Conservation (phyloP, 805 yeast genomes). For the Candida ortonii region DNA sequence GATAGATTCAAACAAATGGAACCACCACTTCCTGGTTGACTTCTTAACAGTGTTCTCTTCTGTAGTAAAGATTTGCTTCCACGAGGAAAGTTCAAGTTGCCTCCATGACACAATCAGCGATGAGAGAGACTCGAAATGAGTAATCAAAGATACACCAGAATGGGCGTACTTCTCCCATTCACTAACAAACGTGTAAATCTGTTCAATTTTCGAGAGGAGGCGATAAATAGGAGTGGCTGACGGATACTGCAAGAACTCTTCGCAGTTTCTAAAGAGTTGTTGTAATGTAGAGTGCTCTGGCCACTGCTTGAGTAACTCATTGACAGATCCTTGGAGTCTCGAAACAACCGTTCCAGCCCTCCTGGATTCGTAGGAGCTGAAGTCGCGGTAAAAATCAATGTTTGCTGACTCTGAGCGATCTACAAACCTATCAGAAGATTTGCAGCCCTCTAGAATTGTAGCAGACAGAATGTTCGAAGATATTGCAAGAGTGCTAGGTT, state of each 20-base stretch:
- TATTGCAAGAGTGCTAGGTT: too few relatives aligned
- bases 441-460: not conserved
- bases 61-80: constrained; percentile 71
- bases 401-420: not conserved
- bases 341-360: constrained; percentile 51
- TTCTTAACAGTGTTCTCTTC: constrained; percentile 53
- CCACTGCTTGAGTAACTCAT: constrained; percentile 62
- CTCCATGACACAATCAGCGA: constrained; percentile 86
- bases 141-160: constrained; percentile 61
- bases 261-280: constrained; percentile 58
- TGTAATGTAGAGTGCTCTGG: constrained; percentile 92
- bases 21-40: constrained; percentile 83
- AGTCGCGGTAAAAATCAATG: constrained; percentile 67
- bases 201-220: constrained; percentile 79
- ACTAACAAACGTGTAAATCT: constrained; percentile 71
- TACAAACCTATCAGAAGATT: not conserved
- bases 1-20: constrained; percentile 80
- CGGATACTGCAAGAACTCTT: constrained; percentile 64
- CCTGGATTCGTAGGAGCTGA: constrained; percentile 57
- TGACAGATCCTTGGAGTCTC: constrained; percentile 43
- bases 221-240: constrained; percentile 72
- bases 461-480: not conserved
- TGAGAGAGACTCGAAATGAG: constrained; percentile 57
- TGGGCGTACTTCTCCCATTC: constrained; percentile 97
- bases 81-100: constrained; percentile 76